A percentile compares a stretch with the other conserved stretches of the same genome.
These are phyloP conservation scores for Aspergillus oerlinghausenensis DNA, from an alignment of 2,329 filamentous ascomycete genomes.

Conservation along the genomic window DNA sequence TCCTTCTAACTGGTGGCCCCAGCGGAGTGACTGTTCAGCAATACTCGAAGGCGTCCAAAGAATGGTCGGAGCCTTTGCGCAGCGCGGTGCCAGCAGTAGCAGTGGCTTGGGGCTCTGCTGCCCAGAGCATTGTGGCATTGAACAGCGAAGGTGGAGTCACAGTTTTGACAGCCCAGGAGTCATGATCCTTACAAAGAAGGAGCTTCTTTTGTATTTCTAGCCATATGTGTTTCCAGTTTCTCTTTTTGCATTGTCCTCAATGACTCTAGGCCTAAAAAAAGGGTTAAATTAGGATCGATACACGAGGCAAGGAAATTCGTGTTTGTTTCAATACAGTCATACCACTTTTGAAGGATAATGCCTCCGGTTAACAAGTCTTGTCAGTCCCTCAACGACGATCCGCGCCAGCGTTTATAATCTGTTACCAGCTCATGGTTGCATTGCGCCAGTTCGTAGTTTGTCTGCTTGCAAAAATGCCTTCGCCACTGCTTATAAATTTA, in stretches of 20 bases:
- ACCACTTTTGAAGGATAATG: neutral
- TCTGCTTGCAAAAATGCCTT: neutral
- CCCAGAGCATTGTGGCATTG: conserved; percentile 69
- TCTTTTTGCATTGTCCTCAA: neutral
- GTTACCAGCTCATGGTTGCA: neutral
- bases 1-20: conserved; percentile 74
- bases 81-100: conserved; percentile 69
- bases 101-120: conserved; percentile 72
- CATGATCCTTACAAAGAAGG: conserved; percentile 21
- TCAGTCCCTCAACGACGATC: neutral
- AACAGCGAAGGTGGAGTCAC: conserved; percentile 71
- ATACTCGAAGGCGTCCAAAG: conserved; percentile 80
- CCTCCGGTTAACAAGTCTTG: neutral
- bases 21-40: conserved; percentile 82
- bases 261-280: neutral
- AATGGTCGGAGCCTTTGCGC: conserved; percentile 80
- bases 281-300: neutral
- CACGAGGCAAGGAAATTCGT: neutral
- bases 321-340: neutral
- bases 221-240: conserved; percentile 6
- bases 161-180: conserved; percentile 58
- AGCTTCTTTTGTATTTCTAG: conserved; percentile 20
- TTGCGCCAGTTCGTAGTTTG: neutral
- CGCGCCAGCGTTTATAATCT: neutral
- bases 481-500: neutral